Base-by-base conservation (phyloP, 2,329 filamentous ascomycete species). In the Sphaerostilbella broomeana region DNA sequence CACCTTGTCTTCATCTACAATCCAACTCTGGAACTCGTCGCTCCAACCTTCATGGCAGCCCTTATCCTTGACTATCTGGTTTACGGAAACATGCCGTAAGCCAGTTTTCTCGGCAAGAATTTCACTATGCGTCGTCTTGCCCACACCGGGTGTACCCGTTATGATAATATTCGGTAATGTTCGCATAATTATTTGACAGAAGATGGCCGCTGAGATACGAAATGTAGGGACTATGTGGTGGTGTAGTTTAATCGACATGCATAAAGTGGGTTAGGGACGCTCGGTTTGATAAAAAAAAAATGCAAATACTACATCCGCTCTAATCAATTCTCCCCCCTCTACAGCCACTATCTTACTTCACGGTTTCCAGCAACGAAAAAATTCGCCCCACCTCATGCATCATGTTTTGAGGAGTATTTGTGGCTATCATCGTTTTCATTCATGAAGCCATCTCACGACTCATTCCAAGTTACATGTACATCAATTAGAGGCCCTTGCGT, bases 1-100 rank as follows among this genome's bases (percentile, higher is more conserved):
- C 56, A 88, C 86, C 74, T 94, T 94, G 58, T 98, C 92, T 62
- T 98, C 92, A 57, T 98, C 90, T 12, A 98, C 89, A 42, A 97
- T 84, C 79, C 85, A 94, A 54, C 84, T 88, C 59, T 86, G 79
- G 39, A 82, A 80, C 60, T 89, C 84, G 29, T 94, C 84, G 51
- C 94, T 87, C 65, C 78, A 94, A 17, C 85, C 85, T 56, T 95
- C 88, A 55, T 92, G 85, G 56, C 89, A 95, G 43, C 75, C 79
- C 50, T 82, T 77, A 47, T 94, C 86, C 64, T 95, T 95, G 46
- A 94, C 89, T 26, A 97, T 72, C 52, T 94, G 78, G 62, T 97
- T 98, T 55, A 98, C 79, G 8, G 84, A 84, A 11, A 98, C 62
- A 61, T 95, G 89, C 53, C 80, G 81, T 48, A 97, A 67, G 2